These are phyloP conservation scores for Candida gigantensis DNA, from an alignment of 1,139 yeast species.

Conservation along the genomic window DNA sequence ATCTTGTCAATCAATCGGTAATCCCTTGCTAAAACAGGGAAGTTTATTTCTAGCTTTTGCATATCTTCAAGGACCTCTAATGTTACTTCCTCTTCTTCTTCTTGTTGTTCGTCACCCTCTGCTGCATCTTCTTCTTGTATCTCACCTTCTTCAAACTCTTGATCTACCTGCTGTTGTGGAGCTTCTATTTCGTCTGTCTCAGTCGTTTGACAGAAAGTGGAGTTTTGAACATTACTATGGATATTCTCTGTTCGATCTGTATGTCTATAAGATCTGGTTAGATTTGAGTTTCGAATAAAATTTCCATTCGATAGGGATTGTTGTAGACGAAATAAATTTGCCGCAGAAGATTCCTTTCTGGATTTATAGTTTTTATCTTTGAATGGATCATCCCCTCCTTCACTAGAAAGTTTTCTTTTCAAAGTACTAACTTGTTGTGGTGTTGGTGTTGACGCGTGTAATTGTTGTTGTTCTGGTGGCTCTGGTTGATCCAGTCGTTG, in stretches of 20 bases:
- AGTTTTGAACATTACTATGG: background rate
- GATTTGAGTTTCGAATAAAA: slow-evolving; percentile 12
- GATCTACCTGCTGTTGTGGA: background rate
- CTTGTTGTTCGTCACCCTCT: slow-evolving; percentile 9
- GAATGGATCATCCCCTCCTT: slow-evolving; percentile 27
- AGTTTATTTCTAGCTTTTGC: slow-evolving; percentile 58
- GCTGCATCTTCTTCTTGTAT: background rate
- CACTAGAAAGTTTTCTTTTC: slow-evolving; percentile 20
- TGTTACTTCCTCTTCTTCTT: slow-evolving; percentile 48
- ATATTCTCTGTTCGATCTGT: background rate
- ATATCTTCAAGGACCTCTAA: slow-evolving; percentile 67
- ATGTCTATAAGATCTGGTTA: slow-evolving; percentile 8
- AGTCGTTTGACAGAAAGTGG: slow-evolving; percentile 2
- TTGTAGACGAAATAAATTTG: slow-evolving; percentile 1
- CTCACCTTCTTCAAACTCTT: background rate
- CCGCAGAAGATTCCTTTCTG: background rate
- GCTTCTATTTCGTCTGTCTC: slow-evolving; percentile 2
- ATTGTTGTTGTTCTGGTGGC: slow-evolving; percentile 1
- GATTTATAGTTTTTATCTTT: slow-evolving; percentile 21
- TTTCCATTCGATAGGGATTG: slow-evolving; percentile 6
- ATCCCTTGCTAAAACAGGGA: slow-evolving; percentile 59
- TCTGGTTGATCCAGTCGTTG: slow-evolving; percentile 7
- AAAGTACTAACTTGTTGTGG: background rate
- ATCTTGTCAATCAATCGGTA: slow-evolving; percentile 78
- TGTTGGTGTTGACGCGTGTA: slow-evolving; percentile 7